phyloP scores from a whole-genome alignment of 2,329 filamentous ascomycete genomes.

The Penicillium sp. region DNA sequence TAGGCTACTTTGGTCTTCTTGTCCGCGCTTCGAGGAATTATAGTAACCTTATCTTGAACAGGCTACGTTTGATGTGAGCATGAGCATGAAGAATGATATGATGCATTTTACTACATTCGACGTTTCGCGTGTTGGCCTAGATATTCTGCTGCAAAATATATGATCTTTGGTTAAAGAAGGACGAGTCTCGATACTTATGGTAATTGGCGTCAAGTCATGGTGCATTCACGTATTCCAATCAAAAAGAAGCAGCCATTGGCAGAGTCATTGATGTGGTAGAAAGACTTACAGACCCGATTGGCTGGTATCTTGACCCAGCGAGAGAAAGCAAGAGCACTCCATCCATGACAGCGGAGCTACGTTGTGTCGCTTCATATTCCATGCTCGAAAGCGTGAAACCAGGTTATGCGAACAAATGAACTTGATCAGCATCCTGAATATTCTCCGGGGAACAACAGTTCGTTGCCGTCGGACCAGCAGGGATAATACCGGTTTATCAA shows the following conservation, averaged over 20 bases:
- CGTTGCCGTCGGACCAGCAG: neutral
- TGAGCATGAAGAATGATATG: slow-evolving; percentile 34
- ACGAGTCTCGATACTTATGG: neutral
- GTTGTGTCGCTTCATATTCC: neutral
- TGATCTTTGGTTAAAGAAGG: slow-evolving; percentile 8
- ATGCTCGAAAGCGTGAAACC: neutral
- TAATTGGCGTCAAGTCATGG: neutral
- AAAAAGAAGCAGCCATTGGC: neutral
- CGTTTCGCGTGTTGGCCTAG: slow-evolving; percentile 7
- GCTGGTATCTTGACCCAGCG: neutral
- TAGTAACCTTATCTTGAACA: slow-evolving; percentile 17
- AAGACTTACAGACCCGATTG: neutral
- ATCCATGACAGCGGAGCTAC: neutral
- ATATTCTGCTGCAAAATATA: slow-evolving; percentile 11
- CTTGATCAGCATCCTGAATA: neutral
- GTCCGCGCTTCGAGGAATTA: neutral
- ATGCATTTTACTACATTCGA: slow-evolving; percentile 24
- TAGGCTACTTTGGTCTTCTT: neutral
- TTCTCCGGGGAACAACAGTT: too few species aligned
- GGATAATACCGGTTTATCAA: neutral
- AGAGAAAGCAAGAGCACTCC: neutral
- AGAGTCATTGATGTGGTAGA: neutral
- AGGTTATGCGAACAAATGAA: neutral
- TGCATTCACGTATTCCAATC: neutral
- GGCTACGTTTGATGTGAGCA: slow-evolving; percentile 39